Percentiles rank a stretch among this genome's conserved stretches.
Evolutionary conservation across 768 basidiomycete genomes (phyloP).

Genomic region (Tricholoma sp.): DNA sequence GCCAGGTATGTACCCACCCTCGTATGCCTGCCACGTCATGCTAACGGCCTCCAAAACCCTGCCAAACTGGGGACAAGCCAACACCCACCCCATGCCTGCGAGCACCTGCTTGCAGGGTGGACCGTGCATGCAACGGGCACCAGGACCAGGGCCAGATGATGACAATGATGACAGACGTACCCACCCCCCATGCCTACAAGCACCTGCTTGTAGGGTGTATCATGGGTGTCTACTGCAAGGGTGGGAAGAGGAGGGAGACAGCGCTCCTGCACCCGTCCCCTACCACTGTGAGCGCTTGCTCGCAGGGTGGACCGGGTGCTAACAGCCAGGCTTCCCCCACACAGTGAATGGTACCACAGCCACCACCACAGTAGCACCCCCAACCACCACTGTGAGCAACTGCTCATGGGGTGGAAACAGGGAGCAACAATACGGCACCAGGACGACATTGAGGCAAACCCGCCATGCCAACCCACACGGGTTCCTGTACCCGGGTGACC

Average conservation of each 20-base stretch:
- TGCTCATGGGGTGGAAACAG: too few species aligned
- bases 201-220: neutral
- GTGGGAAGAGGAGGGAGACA: too few species aligned
- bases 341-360: neutral
- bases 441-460: neutral
- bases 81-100: neutral
- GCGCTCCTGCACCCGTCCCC: neutral
- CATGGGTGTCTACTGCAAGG: neutral
- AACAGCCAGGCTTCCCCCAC: neutral
- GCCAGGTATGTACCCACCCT: too few species aligned
- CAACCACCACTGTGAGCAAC: too few species aligned
- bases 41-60: neutral
- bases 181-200: neutral
- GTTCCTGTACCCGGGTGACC: too few species aligned
- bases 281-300: neutral
- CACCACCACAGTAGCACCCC: too few species aligned
- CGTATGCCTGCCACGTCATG: neutral
- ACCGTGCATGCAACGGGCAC: neutral
- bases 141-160: too few species aligned
- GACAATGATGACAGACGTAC: neutral
- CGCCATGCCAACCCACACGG: neutral
- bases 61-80: neutral
- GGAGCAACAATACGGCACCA: too few species aligned
- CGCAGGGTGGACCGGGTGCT: neutral
- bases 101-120: neutral